phyloP scores from a whole-genome alignment of 768 basidiomycete genomes.

The Mycena floridula region DNA sequence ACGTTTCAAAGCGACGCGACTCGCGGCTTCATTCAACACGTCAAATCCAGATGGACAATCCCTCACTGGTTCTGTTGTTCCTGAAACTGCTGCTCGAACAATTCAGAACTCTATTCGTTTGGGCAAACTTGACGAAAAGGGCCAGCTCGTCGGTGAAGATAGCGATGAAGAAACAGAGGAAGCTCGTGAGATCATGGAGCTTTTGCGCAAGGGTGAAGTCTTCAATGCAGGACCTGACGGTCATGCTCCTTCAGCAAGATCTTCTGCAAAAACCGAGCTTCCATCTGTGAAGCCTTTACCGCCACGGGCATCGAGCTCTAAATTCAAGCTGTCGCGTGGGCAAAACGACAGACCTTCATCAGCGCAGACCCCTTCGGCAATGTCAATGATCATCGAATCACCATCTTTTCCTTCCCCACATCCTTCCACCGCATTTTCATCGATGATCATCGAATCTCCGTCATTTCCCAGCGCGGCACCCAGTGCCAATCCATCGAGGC shows the following conservation, averaged over 20 bases:
- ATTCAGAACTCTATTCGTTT: slow-evolving; percentile 46
- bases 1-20: slow-evolving; percentile 55
- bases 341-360: slow-evolving; percentile 22
- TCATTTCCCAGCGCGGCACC: slow-evolving; percentile 10
- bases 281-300: slow-evolving; percentile 16
- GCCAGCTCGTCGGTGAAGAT: slow-evolving; percentile 44
- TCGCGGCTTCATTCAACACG: slow-evolving; percentile 43
- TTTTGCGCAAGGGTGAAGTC: slow-evolving; percentile 43
- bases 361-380: slow-evolving; percentile 1
- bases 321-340: slow-evolving; percentile 41
- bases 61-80: slow-evolving; percentile 35
- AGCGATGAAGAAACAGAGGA: slow-evolving; percentile 42
- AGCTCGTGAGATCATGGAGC: slow-evolving; percentile 44
- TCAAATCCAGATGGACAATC: slow-evolving; percentile 32
- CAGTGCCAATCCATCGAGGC: slow-evolving; percentile 11
- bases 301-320: slow-evolving; percentile 36
- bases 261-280: slow-evolving; percentile 7
- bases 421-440: neutral
- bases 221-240: slow-evolving; percentile 49
- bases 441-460: slow-evolving; percentile 14
- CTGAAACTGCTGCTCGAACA: slow-evolving; percentile 39
- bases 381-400: slow-evolving; percentile 8
- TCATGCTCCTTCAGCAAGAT: slow-evolving; percentile 20
- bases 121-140: slow-evolving; percentile 48
- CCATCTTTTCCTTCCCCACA: slow-evolving; percentile 11